These are phyloP conservation scores for Neopestalotiopsis rosae DNA, from an alignment of 2,329 filamentous ascomycete genomes.

Conservation along the genomic window DNA sequence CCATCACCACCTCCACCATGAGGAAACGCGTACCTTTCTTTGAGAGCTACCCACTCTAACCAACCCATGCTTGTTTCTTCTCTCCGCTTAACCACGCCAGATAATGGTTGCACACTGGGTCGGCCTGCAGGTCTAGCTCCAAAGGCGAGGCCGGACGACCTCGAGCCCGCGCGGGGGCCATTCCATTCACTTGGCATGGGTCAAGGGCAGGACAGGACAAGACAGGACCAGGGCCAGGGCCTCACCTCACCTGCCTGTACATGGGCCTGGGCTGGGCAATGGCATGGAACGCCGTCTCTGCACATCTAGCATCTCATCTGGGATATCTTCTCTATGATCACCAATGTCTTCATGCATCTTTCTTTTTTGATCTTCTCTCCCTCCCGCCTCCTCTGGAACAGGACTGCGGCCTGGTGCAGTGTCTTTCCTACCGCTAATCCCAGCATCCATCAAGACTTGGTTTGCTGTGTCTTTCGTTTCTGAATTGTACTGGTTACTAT, in stretches of 20 bases:
- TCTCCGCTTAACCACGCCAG: conserved; percentile 21
- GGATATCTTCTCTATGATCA: conserved; percentile 30
- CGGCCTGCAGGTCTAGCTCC: conserved; percentile 33
- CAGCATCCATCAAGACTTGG: conserved; percentile 26
- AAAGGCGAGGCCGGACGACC: conserved; percentile 35
- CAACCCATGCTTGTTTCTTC: conserved; percentile 14
- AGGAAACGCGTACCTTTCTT: background rate
- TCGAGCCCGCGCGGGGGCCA: conserved; percentile 37
- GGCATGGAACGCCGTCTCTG: too few species aligned
- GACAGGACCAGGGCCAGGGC: too few species aligned
- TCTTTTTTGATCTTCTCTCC: conserved; percentile 24
- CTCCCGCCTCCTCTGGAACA: conserved; percentile 37
- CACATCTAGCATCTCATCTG: conserved; percentile 21
- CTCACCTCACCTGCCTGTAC: background rate
- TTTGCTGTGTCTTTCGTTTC: conserved; percentile 38
- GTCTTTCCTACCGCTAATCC: conserved; percentile 34
- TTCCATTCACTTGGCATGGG: conserved; percentile 24
- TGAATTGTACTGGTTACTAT: conserved; percentile 23
- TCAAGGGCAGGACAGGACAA: background rate
- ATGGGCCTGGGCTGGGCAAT: background rate
- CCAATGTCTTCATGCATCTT: conserved; percentile 31
- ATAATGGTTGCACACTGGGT: conserved; percentile 29
- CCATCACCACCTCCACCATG: background rate
- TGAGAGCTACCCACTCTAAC: conserved; percentile 9
- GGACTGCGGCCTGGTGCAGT: conserved; percentile 35